These are phyloP conservation scores for Madurella mycetomatis DNA, from an alignment of 2,329 filamentous ascomycete genomes.

Conservation along the genomic window DNA sequence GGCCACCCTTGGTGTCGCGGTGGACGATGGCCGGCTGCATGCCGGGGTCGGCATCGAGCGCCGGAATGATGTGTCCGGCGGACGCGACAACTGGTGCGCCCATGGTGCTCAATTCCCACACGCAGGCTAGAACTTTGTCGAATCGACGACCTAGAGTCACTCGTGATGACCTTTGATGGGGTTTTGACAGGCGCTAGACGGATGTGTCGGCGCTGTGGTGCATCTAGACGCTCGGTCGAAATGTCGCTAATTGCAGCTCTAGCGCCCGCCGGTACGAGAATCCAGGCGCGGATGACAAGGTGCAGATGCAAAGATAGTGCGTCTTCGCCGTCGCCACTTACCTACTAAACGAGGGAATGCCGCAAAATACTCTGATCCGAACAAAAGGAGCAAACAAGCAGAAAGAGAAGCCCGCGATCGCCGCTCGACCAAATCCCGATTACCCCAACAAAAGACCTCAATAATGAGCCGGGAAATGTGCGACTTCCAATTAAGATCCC, in stretches of 20 bases:
- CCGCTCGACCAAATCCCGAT: background rate
- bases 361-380: background rate
- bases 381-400: background rate
- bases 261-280: background rate
- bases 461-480: background rate
- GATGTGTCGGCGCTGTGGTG: background rate
- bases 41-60: constrained; percentile 18
- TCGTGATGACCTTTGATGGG: background rate
- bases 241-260: background rate
- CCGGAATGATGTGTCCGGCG: constrained; percentile 21
- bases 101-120: constrained; percentile 16
- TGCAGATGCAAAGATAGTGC: background rate
- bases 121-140: constrained; percentile 1
- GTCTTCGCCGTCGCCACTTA: background rate
- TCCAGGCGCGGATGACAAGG: background rate
- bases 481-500: background rate
- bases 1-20: constrained; percentile 67
- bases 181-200: background rate
- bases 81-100: constrained; percentile 25
- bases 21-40: constrained; percentile 29
- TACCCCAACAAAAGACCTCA: background rate
- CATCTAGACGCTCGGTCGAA: background rate
- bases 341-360: background rate
- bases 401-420: background rate
- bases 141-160: background rate